Base-by-base conservation (phyloP, 169 alveolate species). In the Cryptosporidium parvum region DNA sequence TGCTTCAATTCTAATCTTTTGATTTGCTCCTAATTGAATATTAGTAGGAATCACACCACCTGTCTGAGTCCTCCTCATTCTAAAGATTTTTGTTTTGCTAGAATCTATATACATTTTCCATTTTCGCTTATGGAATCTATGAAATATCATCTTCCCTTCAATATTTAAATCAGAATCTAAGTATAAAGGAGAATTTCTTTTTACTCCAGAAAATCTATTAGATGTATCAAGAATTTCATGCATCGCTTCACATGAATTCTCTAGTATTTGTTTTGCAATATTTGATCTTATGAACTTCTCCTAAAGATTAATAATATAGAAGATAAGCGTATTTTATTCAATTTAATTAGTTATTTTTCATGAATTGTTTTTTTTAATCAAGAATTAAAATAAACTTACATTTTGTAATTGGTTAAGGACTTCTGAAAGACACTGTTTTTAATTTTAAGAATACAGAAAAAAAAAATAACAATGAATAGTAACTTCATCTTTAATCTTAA, bases 191-290 rank as follows among this genome's bases (percentile, higher is more conserved):
- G 31, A 12, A 42, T 42, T 42, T 42, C 35, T 44, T 3, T 59
- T 42, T 1, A 3, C 21, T 3, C 56, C 23, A 12, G 39, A 44
- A 31, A 45, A 37, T 18, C 3, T 16, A 16, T 42, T 14, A 8
- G 59, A 26, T 9, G 42, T 42, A 1, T 80, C 89, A 23, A 80
- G 23, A 29, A 80, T 33, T 14, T 80, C 89, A 65, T 80, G 89
- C 73, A 65, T 65, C 1, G 89, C 89, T n/a, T 80, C 75, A 48
- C 89, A 80, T 29, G 89, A 59, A n/a, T 80, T 80, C 23, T 80
- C 62, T 18, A 80, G 51, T n/a, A 80, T 62, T 44, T 80, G 89
- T 23, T 62, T 65, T 21, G 89, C 89, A 12, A 80, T 67, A 9
- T 80, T 80, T 2, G 80, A 80, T 31, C 89, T 80, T 18, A 80